Base-by-base conservation (phyloP, 2,329 filamentous ascomycete genomes). In the Aureobasidium sp. region DNA sequence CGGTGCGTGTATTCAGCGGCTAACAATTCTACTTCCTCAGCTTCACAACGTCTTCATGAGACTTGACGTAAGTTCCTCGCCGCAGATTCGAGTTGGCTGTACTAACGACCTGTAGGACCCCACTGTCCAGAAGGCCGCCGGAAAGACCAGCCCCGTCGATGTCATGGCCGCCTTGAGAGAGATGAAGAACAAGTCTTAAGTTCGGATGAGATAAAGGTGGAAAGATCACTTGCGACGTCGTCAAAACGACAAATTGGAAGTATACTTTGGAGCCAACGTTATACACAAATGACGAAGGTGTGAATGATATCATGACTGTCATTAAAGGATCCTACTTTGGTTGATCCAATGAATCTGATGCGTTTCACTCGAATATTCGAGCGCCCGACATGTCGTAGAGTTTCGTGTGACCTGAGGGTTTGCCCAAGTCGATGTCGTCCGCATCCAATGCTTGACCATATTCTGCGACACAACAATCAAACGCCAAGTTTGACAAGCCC, bases 31-130 rank as follows among this genome's bases (percentile, higher is more conserved):
- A 25, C 15, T 29, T 41, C 7, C 7, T 27, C 36, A 61, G 60
- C 60, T 62, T 9, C 91, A 97, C 75, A 99, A 99, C 70, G 90
- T 96, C 1, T 99, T 99, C 71, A 97, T 99, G 94, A 84, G 89
- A 67, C 82, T 95, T 39, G 80, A 88, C 68, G 89, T 90, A 77
- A 79, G 84, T 14, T 22, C 8, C 29, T 14, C 22, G 27, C 29
- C 8, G 9, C 41, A 15, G 9, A 44, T 22, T 14, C 17, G 52
- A 22, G 3, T 3, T 22, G 17, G 17, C 15, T n/a, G 17, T 34
- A 42, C 57, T 60, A 22, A 42, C 25, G 5, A 34, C 3, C 31
- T 14, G 1, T 66, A 91, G 84, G 92, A 97, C 69, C 89, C 91
- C 0, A 84, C 84, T 65, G 87, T 99, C 60, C 90, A 95, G 71